Evolutionary conservation across 2,329 filamentous ascomycete genomes (phyloP), one percentile per base, ranked within the genome.

Genomic region (Penicillium sp.): DNA sequence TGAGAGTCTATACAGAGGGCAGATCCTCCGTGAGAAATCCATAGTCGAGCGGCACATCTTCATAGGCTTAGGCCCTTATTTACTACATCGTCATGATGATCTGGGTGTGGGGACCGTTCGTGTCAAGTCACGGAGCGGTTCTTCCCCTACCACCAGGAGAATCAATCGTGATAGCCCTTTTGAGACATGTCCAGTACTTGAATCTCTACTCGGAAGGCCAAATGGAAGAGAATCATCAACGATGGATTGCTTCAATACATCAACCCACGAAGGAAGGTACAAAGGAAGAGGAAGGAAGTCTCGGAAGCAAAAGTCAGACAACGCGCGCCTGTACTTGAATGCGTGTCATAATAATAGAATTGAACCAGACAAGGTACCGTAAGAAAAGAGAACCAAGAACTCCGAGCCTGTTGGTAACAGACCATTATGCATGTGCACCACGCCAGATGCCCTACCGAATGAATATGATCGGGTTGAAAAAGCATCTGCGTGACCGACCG

Each of bases 401-500:
- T 66, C 67, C 68, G 46, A 61, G 60, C 60, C 66, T 53, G 61
- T 58, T 62, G 42, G 37, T 46, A 62, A 60, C 55, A 62, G 58
- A 61, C 65, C 60, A 64, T 43, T 64, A 70, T 70, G 67, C 68
- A 68, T 68, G 58, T 53, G 56, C 52, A 60, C 58, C 62, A 57
- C 57, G 52, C 59, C 60, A 1, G 42, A 48, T 55, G 42, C 43
- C 43, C 16, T 42, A 46, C 57, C 54, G 45, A 43, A 43, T 30
- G 40, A 33, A 60, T 22, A 60, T 55, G 25, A 11, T 19, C 38
- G 37, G 46, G 52, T 22, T 30, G 6, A 48, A 35, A 58, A 52
- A 38, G 57, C 55, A 45, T 54, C 43, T 46, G 45, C 38, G 52
- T 16, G 55, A 45, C 54, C 55, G 49, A 60, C 63, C 59, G 65